Evolutionary conservation across 2,329 filamentous ascomycete genomes (phyloP).

Genomic region (Chrysosporium queenslandicum): DNA sequence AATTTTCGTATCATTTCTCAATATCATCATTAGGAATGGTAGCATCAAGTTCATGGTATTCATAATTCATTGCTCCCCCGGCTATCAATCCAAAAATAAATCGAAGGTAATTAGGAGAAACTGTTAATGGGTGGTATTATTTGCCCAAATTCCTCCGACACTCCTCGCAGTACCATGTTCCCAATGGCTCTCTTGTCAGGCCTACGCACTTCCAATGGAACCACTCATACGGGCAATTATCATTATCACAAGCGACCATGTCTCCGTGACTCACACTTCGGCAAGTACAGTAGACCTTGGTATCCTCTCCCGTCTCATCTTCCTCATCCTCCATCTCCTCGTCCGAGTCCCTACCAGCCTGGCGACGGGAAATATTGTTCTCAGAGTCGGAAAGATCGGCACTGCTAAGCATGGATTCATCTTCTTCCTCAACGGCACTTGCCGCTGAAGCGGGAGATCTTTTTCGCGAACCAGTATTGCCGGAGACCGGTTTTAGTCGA

Average conservation of each 20-base stretch:
- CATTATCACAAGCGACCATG: constrained; percentile 60
- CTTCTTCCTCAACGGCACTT: constrained; percentile 36
- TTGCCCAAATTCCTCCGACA: constrained; percentile 38
- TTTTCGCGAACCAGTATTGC: constrained; percentile 26
- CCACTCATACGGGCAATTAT: constrained; percentile 55
- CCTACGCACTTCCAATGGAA: constrained; percentile 58
- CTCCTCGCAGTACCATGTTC: constrained; percentile 49
- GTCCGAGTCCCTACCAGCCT: constrained; percentile 24
- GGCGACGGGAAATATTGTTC: constrained; percentile 24
- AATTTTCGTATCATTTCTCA: not conserved
- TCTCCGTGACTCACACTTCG: constrained; percentile 55
- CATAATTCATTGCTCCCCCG: not conserved
- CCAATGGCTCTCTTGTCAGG: constrained; percentile 49
- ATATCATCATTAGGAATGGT: not conserved
- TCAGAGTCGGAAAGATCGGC: constrained; percentile 42
- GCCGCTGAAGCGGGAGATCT: constrained; percentile 34
- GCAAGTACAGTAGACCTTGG: constrained; percentile 56
- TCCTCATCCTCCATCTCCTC: constrained; percentile 39
- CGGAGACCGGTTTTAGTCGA: constrained; percentile 25
- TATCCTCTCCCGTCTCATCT: constrained; percentile 46
- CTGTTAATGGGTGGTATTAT: constrained; percentile 14
- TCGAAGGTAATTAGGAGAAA: too few species aligned
- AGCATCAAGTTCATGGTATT: not conserved
- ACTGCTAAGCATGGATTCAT: constrained; percentile 46
- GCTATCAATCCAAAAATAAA: too few species aligned